Percentiles rank a stretch among this genome's conserved stretches.
phyloP scores from a whole-genome alignment of 2,329 filamentous ascomycete species.

The Exserohilum rostratum region DNA sequence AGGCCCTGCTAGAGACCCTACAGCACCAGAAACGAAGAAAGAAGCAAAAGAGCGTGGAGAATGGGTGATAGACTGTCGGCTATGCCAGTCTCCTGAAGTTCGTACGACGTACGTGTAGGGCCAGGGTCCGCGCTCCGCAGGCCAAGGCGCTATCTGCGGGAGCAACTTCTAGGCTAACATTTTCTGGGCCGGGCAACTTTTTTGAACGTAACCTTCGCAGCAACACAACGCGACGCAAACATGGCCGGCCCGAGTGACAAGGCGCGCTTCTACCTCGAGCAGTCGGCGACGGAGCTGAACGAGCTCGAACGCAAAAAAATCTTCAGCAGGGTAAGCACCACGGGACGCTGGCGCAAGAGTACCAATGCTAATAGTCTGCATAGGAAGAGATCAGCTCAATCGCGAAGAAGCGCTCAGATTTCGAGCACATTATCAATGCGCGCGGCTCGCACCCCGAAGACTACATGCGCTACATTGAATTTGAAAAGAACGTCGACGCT shows the following conservation, averaged over 20 bases:
- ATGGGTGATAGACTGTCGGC: constrained; percentile 17
- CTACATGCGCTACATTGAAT: constrained; percentile 81
- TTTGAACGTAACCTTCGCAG: constrained; percentile 20
- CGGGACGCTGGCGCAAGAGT: not conserved
- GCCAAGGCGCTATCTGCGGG: constrained; percentile 31
- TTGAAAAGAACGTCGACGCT: constrained; percentile 70
- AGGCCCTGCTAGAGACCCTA: constrained; percentile 10
- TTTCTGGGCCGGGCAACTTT: constrained; percentile 27
- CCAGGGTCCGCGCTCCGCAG: constrained; percentile 27
- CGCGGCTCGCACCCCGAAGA: constrained; percentile 74
- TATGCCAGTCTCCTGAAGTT: constrained; percentile 40
- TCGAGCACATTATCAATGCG: constrained; percentile 88
- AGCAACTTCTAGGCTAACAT: constrained; percentile 24
- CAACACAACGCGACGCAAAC: constrained; percentile 24
- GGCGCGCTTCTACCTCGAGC: constrained; percentile 92
- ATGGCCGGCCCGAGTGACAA: constrained; percentile 92
- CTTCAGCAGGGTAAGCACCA: constrained; percentile 71
- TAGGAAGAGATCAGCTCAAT: constrained; percentile 90
- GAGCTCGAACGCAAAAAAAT: constrained; percentile 92
- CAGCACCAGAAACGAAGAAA: constrained; percentile 27
- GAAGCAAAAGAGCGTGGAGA: constrained; percentile 36
- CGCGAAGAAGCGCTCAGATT: constrained; percentile 87
- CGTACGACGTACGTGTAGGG: constrained; percentile 7
- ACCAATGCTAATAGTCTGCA: constrained; percentile 9
- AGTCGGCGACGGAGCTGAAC: constrained; percentile 87